Percentiles rank a stretch among this genome's conserved stretches.
phyloP scores from a whole-genome alignment of 2,329 filamentous ascomycete genomes.

The Pseudogymnoascus sp. region DNA sequence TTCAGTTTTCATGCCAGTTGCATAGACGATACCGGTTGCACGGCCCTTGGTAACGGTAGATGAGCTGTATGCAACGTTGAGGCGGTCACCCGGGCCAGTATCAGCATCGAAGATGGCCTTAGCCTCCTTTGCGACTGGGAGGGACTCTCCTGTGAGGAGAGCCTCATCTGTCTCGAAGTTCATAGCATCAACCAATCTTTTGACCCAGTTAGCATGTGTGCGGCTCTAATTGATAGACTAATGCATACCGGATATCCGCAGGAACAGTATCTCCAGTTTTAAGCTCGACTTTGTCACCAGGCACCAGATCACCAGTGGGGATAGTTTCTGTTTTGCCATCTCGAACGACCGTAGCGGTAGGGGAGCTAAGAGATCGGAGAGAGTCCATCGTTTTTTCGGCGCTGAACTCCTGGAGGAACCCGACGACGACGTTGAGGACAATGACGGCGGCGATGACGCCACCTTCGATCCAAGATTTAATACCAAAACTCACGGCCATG shows the following conservation, averaged over 20 bases:
- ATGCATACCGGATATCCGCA: constrained; percentile 32
- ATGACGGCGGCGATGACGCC: constrained; percentile 53
- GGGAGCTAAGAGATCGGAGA: constrained; percentile 42
- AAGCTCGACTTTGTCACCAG: constrained; percentile 51
- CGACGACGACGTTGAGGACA: constrained; percentile 50
- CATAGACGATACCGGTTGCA: constrained; percentile 52
- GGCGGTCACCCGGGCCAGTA: constrained; percentile 51
- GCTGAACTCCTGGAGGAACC: constrained; percentile 46
- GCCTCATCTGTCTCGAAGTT: constrained; percentile 56
- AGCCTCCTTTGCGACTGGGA: constrained; percentile 49
- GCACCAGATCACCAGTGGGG: constrained; percentile 47
- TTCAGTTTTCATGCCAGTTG: constrained; percentile 54
- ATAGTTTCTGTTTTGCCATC: constrained; percentile 43
- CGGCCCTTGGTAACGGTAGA: constrained; percentile 56
- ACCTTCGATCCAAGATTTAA: constrained; percentile 53
- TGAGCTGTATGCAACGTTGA: constrained; percentile 56
- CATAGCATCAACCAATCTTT: constrained; percentile 41
- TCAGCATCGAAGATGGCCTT: constrained; percentile 42
- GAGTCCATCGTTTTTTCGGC: constrained; percentile 49
- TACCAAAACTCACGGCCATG: constrained; percentile 52
- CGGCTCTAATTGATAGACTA: neutral
- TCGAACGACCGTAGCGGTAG: constrained; percentile 43
- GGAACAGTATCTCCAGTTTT: constrained; percentile 40
- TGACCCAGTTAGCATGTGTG: constrained; percentile 12
- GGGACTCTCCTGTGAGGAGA: constrained; percentile 54